Base-by-base conservation (phyloP, 495 filamentous ascomycete species). In the Lasiosphaeria ovina region DNA sequence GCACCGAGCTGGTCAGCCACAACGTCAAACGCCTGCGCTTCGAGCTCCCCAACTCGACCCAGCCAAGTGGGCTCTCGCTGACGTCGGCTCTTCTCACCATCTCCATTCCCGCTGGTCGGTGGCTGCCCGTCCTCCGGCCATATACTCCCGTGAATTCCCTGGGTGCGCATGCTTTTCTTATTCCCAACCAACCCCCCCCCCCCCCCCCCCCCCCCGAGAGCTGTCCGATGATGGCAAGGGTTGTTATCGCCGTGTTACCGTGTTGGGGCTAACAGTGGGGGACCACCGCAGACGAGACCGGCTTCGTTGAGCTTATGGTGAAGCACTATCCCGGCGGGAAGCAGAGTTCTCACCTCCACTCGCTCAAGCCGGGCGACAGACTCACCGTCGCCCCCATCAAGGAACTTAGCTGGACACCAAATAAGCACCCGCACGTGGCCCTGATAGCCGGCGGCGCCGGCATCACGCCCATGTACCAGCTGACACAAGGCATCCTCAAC, bases 1-100 rank as follows among this genome's bases (percentile, higher is more conserved):
- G 82, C 66, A 75, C 79, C 52, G 78, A 87, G 63, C 61, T 72
- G 2, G 77, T 89, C 54, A 88, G 84, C 66, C 84, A 87, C 71
- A 85, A 89, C 62, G 87, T 84, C 4, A 89, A 87, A 66, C 77
- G 78, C 38, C 70, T 89, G 52, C 77, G 82, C 4, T 89, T 89
- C 50, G 81, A 82, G 59, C 76, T 87, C 8, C 85, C 86, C 0
- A 75, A 81, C 17, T 49, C 69, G n/a, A 69, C 72, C 7, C 66
- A 67, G 44, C 65, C 72, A 36, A 83, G 80, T 63, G 85, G 85
- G 1, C 63, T 88, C 4, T 48, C 67, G 3, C 72, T 86, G 44
- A 83, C 81, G 5, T 86, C 84, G 38, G 77, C 84, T 2, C 74
- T 87, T 11, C 69, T 87, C 40, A 83, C 83, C 31, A 66, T 81